These are phyloP conservation scores for Penicillium argentinense DNA, from an alignment of 495 filamentous ascomycete species.

Conservation along the genomic window DNA sequence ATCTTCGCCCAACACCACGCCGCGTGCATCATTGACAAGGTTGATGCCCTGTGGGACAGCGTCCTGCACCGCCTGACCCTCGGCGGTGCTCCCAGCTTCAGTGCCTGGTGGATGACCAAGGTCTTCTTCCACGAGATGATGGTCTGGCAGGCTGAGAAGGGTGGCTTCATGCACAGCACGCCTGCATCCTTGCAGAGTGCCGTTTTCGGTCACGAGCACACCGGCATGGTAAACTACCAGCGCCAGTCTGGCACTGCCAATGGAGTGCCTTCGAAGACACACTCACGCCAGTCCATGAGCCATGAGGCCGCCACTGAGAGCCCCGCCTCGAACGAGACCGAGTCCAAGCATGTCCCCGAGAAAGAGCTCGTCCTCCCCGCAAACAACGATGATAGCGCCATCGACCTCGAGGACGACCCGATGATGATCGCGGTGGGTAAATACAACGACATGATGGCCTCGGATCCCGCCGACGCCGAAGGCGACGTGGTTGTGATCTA, in stretches of 20 bases:
- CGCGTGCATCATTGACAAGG: conserved; percentile 51
- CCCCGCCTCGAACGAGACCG: neutral
- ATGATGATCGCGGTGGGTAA: conserved; percentile 50
- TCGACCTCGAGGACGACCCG: conserved; percentile 48
- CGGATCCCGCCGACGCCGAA: conserved; percentile 48
- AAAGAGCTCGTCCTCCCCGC: conserved; percentile 28
- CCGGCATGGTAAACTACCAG: conserved; percentile 20
- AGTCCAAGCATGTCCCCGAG: conserved; percentile 19
- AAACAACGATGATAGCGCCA: conserved; percentile 50
- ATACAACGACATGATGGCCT: conserved; percentile 51
- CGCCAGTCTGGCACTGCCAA: conserved; percentile 11
- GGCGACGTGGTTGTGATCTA: conserved; percentile 52
- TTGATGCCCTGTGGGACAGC: conserved; percentile 46
- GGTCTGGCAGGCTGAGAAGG: conserved; percentile 85
- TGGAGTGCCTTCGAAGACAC: neutral
- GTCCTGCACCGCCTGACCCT: conserved; percentile 63
- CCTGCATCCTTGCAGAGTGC: conserved; percentile 46
- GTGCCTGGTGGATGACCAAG: conserved; percentile 97
- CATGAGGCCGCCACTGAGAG: neutral
- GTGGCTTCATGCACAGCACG: conserved; percentile 77
- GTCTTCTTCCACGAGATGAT: conserved; percentile 97
- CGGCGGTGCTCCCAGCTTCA: conserved; percentile 79
- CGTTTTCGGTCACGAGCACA: conserved; percentile 31
- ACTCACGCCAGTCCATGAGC: neutral
- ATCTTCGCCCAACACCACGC: conserved; percentile 71